Evolutionary conservation across 2,329 filamentous ascomycete species (phyloP), one percentile per base, ranked within the genome.

Genomic region (Dissoconium aciculare): DNA sequence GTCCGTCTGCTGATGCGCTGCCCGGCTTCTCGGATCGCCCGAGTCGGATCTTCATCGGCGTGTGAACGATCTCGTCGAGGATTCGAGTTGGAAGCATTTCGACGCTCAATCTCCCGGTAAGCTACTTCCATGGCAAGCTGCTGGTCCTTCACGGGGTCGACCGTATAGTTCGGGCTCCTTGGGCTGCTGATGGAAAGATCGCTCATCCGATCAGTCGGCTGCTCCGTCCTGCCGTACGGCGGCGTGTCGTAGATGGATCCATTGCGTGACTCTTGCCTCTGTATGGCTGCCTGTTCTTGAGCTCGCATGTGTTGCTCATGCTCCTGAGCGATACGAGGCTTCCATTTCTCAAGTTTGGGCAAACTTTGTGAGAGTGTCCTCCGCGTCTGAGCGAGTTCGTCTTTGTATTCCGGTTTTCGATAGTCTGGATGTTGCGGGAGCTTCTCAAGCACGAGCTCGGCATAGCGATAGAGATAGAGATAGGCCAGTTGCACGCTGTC

Each of bases 401-500:
- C 55, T 33, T 63, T 63, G 40, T 68, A 67, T 19, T 77, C 71
- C 6, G 71, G 66, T 5, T 72, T 67, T 43, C 70, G 77, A 27
- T 71, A 71, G 33, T 89, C 73, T 1, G 87, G 84, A 45, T 95
- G 89, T 2, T 62, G 67, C 0, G 71, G 66, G 5, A 98, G 64
- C 32, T 78, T 68, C 5, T 82, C 70, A 15, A 93, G 62, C 14
- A 93, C 71, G n/a, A 98, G 72, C 31, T 77, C 68, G 6, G 83
- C 83, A 57, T 92, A 84, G 44, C 89, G 75, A 52, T 89, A 82
- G n/a, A 92, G 70, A 36, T 95, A 73, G 32, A 94, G 69, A 54
- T 92, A 98, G 4, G 87, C 81, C 50, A 89, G 78, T 45, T 84
- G 73, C 41, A 83, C 73, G 56, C 94, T 85, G 47, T 78, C 77